Conservation (phyloP, 2,329 filamentous ascomycete species). For the Paracoccidioides brasiliensis region DNA sequence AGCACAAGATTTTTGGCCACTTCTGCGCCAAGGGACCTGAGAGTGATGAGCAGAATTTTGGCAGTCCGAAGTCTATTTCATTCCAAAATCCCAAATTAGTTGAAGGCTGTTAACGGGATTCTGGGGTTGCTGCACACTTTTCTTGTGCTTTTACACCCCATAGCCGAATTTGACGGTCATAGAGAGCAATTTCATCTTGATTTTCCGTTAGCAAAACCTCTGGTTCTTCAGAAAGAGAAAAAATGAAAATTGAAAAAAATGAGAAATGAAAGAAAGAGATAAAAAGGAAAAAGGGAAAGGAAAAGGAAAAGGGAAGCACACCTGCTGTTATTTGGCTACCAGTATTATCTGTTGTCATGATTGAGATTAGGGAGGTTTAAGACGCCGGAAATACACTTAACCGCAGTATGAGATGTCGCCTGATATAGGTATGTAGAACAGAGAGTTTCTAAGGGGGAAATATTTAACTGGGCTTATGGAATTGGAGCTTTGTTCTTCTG, state of each 20-base stretch:
- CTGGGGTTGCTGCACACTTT: conserved; percentile 31
- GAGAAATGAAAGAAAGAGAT: too few relatives aligned
- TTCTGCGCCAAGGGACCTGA: conserved; percentile 82
- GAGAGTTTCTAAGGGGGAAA: background rate
- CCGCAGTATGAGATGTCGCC: background rate
- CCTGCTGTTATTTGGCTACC: conserved; percentile 3
- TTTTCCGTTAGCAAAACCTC: conserved; percentile 2
- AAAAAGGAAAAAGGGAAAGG: too few relatives aligned
- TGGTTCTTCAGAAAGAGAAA: conserved; percentile 6
- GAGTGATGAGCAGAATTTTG: conserved; percentile 76
- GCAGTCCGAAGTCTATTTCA: conserved; percentile 62
- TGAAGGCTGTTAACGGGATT: background rate
- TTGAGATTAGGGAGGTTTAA: background rate
- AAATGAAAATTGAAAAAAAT: too few relatives aligned
- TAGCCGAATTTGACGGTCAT: conserved; percentile 91
- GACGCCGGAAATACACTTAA: background rate
- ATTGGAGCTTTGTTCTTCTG: background rate
- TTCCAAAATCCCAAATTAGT: conserved; percentile 25
- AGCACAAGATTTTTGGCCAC: conserved; percentile 95
- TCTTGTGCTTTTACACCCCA: conserved; percentile 96
- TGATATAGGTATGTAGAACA: background rate
- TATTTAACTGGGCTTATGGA: background rate
- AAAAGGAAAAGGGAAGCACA: background rate
- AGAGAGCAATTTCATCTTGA: conserved; percentile 86
- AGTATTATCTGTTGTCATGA: background rate